Evolutionary conservation across 1,139 yeast genomes (phyloP).

Genomic region (Magnusiomyces sp.): DNA sequence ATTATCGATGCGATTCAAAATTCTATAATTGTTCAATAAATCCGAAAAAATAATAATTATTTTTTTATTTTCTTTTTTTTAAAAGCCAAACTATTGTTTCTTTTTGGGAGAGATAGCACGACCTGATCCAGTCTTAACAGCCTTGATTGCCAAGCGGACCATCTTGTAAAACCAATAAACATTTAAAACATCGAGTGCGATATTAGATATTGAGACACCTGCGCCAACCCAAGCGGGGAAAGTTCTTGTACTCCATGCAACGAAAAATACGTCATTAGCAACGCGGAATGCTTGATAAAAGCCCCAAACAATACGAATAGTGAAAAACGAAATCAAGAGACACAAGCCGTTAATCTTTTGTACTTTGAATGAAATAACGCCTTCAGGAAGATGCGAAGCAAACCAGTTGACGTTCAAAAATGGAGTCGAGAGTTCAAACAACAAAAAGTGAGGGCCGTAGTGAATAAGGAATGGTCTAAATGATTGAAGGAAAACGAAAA

Average conservation of each 20-base stretch:
- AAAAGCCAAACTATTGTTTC: neutral
- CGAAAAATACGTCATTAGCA: slow-evolving; percentile 21
- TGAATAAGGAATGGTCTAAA: slow-evolving; percentile 69
- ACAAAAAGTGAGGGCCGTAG: slow-evolving; percentile 74
- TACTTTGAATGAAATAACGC: slow-evolving; percentile 42
- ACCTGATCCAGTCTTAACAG: slow-evolving; percentile 11
- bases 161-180: slow-evolving; percentile 61
- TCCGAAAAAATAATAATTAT: neutral
- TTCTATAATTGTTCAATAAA: no score
- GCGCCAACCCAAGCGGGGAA: slow-evolving; percentile 41
- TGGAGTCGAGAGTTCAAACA: slow-evolving; percentile 90
- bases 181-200: slow-evolving; percentile 60
- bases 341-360: slow-evolving; percentile 61
- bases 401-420: slow-evolving; percentile 90
- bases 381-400: slow-evolving; percentile 61
- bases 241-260: slow-evolving; percentile 18
- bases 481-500: slow-evolving; percentile 59
- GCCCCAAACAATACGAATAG: slow-evolving; percentile 80
- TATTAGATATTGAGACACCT: slow-evolving; percentile 52
- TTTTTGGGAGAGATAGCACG: slow-evolving; percentile 9
- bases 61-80: neutral
- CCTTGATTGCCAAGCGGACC: slow-evolving; percentile 34
- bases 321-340: slow-evolving; percentile 63
- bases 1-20: no score
- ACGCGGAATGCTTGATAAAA: slow-evolving; percentile 60